These are phyloP conservation scores for Conoideocrella luteorostrata DNA, from an alignment of 2,329 filamentous ascomycete genomes.

Conservation along the genomic window DNA sequence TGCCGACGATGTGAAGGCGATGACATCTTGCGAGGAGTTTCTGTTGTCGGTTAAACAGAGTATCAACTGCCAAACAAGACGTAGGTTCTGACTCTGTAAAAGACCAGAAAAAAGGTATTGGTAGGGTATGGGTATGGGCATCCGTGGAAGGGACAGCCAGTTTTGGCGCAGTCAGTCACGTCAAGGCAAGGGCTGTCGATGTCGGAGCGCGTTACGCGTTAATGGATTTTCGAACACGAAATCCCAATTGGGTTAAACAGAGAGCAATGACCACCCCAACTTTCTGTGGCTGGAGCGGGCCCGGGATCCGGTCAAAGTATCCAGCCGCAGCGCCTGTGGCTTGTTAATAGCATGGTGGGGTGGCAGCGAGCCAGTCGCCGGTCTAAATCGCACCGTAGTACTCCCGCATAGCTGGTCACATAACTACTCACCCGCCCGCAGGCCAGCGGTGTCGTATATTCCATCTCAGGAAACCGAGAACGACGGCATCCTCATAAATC, in stretches of 20 bases:
- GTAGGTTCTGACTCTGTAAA: not conserved
- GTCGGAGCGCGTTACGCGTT: constrained; percentile 6
- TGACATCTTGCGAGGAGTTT: constrained; percentile 28
- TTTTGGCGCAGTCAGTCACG: not conserved
- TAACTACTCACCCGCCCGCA: no score
- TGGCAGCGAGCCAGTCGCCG: not conserved
- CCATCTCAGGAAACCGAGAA: no score
- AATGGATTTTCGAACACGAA: constrained; percentile 1
- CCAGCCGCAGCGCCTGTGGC: not conserved
- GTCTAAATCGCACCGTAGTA: no score
- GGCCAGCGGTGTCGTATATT: no score
- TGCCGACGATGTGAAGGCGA: constrained; percentile 40
- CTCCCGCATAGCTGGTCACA: constrained; percentile 7
- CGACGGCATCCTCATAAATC: not conserved
- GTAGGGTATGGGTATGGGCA: not conserved
- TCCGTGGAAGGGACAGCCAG: not conserved
- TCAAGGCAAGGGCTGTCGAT: not conserved
- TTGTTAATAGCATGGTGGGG: not conserved
- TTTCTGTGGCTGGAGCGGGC: not conserved
- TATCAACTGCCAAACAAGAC: not conserved
- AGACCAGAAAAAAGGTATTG: no score
- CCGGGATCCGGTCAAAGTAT: constrained; percentile 5
- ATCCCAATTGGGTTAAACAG: not conserved
- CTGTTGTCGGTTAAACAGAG: not conserved
- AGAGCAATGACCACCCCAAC: no score